Evolutionary conservation across 2,329 filamentous ascomycete species (phyloP), one percentile per base, ranked within the genome.

Genomic region (Phialocephala sp.): DNA sequence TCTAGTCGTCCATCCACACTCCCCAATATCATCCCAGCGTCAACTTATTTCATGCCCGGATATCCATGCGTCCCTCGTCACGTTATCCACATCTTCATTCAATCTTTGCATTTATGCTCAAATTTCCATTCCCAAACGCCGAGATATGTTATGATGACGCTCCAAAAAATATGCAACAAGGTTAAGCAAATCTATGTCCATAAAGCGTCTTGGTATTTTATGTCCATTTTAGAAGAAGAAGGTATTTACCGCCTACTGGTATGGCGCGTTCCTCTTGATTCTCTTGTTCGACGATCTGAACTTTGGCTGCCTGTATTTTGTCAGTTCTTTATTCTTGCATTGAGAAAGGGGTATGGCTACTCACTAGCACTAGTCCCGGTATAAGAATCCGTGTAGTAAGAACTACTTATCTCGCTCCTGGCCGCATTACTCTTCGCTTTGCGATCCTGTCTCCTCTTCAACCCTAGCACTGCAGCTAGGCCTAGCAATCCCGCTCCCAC

Each of bases 341-440:
- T 32, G 20, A 37, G 41, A 22, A 45, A 41, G 20, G 45, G 20
- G 50, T 18, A 32, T 54, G 35, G 36, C 56, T 62, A 74, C 74
- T 74, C 68, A 77, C 75, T 77, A 59, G 69, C 71, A 62, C 72
- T 76, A 59, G 74, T 76, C 3, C 71, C 74, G 2, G 74, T 76
- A 60, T 73, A 75, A 20, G 74, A 74, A 64, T 76, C 72, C 12
- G 74, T 72, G 59, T 76, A 76, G 62, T 72, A 75, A 15, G 69
- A 67, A 70, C 72, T 74, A 66, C 72, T 74, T 32, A 73, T 66
- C 62, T 74, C 74, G 22, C 67, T 67, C 37, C 64, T 65, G 1
- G 60, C 57, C 32, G 68, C 65, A 63, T 69, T 69, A 57, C 67
- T 67, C 57, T 63, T 60, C 58, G 32, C 55, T 15, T 70, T 74